phyloP scores from a whole-genome alignment of 2,329 filamentous ascomycete genomes.

The Pezicula neosporulosa region DNA sequence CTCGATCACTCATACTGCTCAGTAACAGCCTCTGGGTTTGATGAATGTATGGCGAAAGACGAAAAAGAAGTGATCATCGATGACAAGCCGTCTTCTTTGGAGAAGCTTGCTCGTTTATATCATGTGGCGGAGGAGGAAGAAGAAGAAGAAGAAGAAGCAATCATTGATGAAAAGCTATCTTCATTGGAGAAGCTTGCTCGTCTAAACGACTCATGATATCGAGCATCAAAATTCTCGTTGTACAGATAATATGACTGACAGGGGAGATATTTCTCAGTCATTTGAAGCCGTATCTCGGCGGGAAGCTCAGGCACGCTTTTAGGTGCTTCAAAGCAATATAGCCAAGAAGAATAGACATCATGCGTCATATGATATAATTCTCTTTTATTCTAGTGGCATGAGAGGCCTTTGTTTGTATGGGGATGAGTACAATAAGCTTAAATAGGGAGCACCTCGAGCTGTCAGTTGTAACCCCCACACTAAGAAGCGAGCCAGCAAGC shows the following conservation, averaged over 20 bases:
- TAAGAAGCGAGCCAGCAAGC: no score
- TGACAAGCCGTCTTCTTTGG: constrained; percentile 12
- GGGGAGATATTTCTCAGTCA: no score
- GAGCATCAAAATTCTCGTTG: no score
- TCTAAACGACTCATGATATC: neutral
- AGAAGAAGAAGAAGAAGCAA: constrained; percentile 5
- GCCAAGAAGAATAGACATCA: no score
- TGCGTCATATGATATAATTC: no score
- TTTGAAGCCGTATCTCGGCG: no score
- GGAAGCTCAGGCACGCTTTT: no score
- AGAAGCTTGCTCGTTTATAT: constrained; percentile 12
- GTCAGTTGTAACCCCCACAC: no score
- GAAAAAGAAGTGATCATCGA: constrained; percentile 9
- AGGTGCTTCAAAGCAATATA: no score
- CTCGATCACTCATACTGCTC: neutral
- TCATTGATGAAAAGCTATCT: constrained; percentile 6
- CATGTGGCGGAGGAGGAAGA: neutral
- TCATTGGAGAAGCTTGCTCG: constrained; percentile 10
- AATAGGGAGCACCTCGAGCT: no score
- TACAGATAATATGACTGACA: no score
- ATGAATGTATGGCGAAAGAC: neutral
- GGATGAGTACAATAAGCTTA: no score
- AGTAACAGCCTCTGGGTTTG: neutral
- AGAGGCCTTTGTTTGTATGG: neutral
- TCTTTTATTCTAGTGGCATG: neutral